Base-by-base conservation (phyloP, 2,329 filamentous ascomycete species). In the Botrytis byssoidea region DNA sequence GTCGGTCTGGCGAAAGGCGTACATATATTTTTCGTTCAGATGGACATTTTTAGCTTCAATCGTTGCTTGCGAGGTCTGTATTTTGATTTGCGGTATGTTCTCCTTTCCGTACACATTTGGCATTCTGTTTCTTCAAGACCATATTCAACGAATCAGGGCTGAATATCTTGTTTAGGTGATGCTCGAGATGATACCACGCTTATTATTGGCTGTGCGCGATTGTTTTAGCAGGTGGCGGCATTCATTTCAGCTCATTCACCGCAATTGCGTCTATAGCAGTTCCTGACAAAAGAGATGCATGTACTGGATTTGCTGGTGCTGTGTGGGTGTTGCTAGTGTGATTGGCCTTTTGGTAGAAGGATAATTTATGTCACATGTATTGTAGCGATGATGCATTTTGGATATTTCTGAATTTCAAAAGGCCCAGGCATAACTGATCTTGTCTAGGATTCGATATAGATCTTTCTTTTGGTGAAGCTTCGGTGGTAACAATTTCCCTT, bases 211-310 rank as follows among this genome's bases (percentile, higher is more conserved):
- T 81, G 86, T 6, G 85, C 84, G 9, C 74, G 88, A 7, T 87
- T 75, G 86, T 86, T 0, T 73, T 85, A 0, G 86, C 85, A 1
- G 84, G 83, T 22, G 84, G 84, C 0, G 85, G 86, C 5, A 44
- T 83, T 87, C 76, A 77, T 84, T 65, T 83, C 14, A 79, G 87
- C 77, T 84, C 86, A 16, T 86, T 86, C 70, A 83, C 86, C 18
- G 84, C 83, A 74, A 85, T 88, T 65, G 83, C 83, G 74, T 85
- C 87, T 74, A 77, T 86, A 73, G 87, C 48, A 20, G n/a, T 60
- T 37, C 29, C 48, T n/a, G 25, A 57, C 20, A 64, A 51, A 29
- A 46, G 68, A 22, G 48, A 61, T 29, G 20, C 55, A 51, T 74
- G 44, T 12, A 51, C 37, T 25, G 59, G 37, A 44, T 8, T 79